phyloP scores from a whole-genome alignment of 2,329 filamentous ascomycete species.

The Akanthomyces dipterigenus region DNA sequence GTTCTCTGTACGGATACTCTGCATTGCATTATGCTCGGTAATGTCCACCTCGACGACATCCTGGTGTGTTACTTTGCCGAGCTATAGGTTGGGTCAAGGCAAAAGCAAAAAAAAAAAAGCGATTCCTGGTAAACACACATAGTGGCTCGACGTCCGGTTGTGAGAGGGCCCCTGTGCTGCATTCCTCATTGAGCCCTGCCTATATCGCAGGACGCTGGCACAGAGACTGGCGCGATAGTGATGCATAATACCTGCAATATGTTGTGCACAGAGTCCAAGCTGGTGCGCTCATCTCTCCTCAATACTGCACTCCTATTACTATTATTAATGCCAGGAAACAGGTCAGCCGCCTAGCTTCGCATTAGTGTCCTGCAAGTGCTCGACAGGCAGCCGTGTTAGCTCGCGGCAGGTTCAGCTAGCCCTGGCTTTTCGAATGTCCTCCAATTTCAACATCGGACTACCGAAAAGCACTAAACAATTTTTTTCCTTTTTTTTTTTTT shows the following conservation, averaged over 20 bases:
- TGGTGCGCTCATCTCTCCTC: neutral
- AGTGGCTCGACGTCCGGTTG: neutral
- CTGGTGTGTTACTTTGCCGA: neutral
- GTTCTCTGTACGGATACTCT: neutral
- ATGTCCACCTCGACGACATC: neutral
- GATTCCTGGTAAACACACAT: neutral
- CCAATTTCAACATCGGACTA: neutral
- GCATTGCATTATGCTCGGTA: neutral
- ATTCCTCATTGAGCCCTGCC: neutral
- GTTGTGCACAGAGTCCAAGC: neutral
- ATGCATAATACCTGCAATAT: neutral
- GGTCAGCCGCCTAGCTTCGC: constrained; percentile 4
- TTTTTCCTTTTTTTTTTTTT: neutral
- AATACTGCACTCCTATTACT: neutral
- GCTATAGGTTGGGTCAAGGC: no score
- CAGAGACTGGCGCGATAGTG: neutral
- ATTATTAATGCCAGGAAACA: neutral
- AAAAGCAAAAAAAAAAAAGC: neutral
- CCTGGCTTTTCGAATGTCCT: neutral
- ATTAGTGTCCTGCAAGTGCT: constrained; percentile 8
- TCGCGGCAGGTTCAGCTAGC: neutral
- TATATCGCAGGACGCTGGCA: neutral
- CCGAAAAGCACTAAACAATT: neutral
- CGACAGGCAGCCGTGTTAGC: neutral
- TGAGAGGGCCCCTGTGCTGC: neutral